Base-by-base conservation (phyloP, 331 rosid species). In the Quercus phellos region DNA sequence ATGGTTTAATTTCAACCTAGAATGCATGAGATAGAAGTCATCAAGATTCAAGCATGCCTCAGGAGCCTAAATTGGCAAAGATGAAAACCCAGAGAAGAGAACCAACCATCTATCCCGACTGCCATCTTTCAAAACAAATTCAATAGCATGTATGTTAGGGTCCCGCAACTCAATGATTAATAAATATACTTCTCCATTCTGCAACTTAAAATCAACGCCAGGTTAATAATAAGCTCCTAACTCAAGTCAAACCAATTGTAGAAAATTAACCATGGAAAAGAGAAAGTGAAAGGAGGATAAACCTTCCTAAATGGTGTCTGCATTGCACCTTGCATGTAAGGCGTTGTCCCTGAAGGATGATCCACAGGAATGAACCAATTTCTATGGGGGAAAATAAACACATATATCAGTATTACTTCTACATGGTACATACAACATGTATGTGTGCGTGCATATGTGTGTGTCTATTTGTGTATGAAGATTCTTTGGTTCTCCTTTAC, bases 91-190 rank as follows among this genome's bases (percentile, higher is more conserved):
- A 50, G 55, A 2, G 6, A 78, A 34, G 27, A 61, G 54, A 58
- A 56, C 84, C 67, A 56, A 83, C 84, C 84, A 83, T 83, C 73
- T 76, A 42, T 83, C 70, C 0, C 54, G 64, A 66, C 16, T 32
- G 55, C 84, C 81, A 67, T 84, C 84, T 72, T 84, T 84, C 29
- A 84, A 68, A 76, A 84, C 84, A 84, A 79, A 84, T 19, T 84
- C 81, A 72, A 84, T 38, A 32, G 81, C 79, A 56, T 76, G 78
- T 16, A 79, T 56, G 0, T 79, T 72, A 69, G 84, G 84, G 46
- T 83, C 87, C 61, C 81, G 70, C 81, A 79, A 79, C 55, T 83
- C 84, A 19, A 83, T 75, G 72, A 80, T 71, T 24, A 83, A 60
- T 56, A 79, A 21, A 58, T 83, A 79, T 10, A 75, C 55, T 51